A percentile compares a stretch with the other conserved stretches of the same genome.
Conservation (phyloP, 2,329 filamentous ascomycete species). For the Talaromyces marneffei region DNA sequence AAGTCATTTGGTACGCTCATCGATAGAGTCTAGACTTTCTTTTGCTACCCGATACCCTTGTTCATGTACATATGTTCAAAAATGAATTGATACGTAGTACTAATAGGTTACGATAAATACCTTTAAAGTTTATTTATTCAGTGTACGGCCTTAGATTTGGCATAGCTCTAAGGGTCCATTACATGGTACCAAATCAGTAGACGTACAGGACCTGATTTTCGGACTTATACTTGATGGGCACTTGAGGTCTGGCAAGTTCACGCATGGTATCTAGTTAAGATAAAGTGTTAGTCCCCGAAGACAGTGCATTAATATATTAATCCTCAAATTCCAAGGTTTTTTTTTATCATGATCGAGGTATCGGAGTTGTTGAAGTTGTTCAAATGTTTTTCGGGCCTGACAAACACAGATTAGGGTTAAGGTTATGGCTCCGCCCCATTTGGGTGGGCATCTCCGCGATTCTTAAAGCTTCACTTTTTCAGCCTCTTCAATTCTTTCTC, state of each 20-base stretch:
- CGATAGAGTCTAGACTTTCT: neutral
- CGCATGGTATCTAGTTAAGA: too few relatives aligned
- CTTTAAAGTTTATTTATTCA: neutral
- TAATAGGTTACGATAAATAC: neutral
- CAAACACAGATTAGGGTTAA: neutral
- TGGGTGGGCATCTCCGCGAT: neutral
- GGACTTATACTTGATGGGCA: too few relatives aligned
- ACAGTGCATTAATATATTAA: too few relatives aligned
- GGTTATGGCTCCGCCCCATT: neutral
- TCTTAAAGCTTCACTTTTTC: neutral
- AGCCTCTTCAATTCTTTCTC: neutral
- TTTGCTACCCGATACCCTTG: neutral
- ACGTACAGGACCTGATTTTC: too few relatives aligned
- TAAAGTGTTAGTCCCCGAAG: too few relatives aligned
- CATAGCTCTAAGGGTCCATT: neutral
- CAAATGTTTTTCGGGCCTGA: too few relatives aligned
- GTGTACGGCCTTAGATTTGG: too few relatives aligned
- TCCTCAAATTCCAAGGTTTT: too few relatives aligned
- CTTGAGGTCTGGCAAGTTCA: too few relatives aligned
- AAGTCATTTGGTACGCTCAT: neutral
- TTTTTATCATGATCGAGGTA: too few relatives aligned
- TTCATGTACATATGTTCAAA: neutral
- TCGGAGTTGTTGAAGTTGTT: too few relatives aligned
- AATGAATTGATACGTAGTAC: neutral
- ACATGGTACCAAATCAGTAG: too few relatives aligned